Base-by-base conservation (phyloP, 768 basidiomycete genomes). In the Boletus sp. region DNA sequence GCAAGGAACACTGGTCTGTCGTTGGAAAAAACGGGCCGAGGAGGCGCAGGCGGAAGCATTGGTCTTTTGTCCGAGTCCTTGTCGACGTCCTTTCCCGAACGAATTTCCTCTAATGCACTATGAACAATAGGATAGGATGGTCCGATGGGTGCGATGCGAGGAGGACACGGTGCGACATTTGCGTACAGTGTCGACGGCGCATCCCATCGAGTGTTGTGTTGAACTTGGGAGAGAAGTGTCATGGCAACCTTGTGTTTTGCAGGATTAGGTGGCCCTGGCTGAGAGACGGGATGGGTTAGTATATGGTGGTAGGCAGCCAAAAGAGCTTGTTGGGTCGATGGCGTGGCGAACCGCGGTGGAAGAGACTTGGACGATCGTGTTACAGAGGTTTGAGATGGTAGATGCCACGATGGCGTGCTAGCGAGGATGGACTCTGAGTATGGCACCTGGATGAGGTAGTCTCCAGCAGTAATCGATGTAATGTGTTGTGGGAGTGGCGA, bases 201-300 rank as follows among this genome's bases (percentile, higher is more conserved):
- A 25, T 87, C 84, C 88, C 88, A 90, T 5, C 87, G 80, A 10
- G 85, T 73, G 23, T 73, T 72, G 21, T 71, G 68, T 65, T 88
- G 82, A 3, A 80, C 73, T 49, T 85, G 80, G 0, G 75, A 66
- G 34, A 90, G 76, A 9, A 91, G 72, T 0, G 84, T 77, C 79
- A 90, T 83, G 5, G 87, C 84, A n/a, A 90, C 83, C 63, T 83
- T 84, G 71, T 91, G 88, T 41, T 86, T 80, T 5, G 82, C 72
- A 30, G 84, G 83, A 50, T 82, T 88, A 4, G 82, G 71, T 10
- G 79, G 61, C 6, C 74, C 74, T 0, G 76, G 72, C 49, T 77
- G 66, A 0, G 82, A 73, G 0, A 84, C 80, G 1, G 86, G 85
- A 59, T 90, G 83, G 0, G 85, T 89, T 47, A 90, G 78, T 55